These are phyloP conservation scores for Pythium phragmiticola DNA, from an alignment of 352 stramenopile genomes.

Conservation along the genomic window DNA sequence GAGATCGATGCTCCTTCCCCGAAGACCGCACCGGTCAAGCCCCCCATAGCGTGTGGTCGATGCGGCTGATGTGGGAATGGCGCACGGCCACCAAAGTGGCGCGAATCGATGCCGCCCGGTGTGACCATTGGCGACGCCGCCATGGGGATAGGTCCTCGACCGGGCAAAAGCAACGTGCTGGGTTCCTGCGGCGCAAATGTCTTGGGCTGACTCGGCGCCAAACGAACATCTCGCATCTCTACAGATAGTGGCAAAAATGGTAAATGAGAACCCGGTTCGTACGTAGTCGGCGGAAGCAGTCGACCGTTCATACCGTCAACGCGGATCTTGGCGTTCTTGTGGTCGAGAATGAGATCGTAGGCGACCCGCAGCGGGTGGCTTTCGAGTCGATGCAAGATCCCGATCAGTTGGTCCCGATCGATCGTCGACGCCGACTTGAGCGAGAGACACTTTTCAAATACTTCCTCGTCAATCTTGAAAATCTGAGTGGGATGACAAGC, in stretches of 20 bases:
- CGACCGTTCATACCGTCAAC: conserved; percentile 61
- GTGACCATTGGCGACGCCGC: conserved; percentile 74
- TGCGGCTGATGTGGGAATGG: conserved; percentile 16
- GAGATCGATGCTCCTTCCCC: background rate
- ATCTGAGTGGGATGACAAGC: conserved; percentile 32
- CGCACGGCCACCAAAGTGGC: conserved; percentile 65
- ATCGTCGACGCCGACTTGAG: conserved; percentile 50
- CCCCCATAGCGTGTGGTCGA: conserved; percentile 6
- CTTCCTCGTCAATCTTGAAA: conserved; percentile 82
- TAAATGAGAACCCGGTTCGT: background rate
- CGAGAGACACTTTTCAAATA: conserved; percentile 54
- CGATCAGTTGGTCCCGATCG: conserved; percentile 56
- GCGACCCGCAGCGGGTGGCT: conserved; percentile 88
- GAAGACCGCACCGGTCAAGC: background rate
- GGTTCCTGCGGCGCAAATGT: conserved; percentile 71
- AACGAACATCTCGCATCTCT: conserved; percentile 77
- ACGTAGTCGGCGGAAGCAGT: background rate
- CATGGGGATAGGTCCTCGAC: conserved; percentile 77
- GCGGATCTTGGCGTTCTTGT: conserved; percentile 96
- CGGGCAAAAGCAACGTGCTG: conserved; percentile 62
- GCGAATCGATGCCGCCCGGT: conserved; percentile 48
- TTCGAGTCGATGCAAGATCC: conserved; percentile 55
- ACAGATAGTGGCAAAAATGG: background rate
- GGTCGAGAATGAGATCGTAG: conserved; percentile 97
- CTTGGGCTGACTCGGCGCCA: conserved; percentile 71